Conservation (phyloP, 164 flowering plant species). For the Annona squamosa region DNA sequence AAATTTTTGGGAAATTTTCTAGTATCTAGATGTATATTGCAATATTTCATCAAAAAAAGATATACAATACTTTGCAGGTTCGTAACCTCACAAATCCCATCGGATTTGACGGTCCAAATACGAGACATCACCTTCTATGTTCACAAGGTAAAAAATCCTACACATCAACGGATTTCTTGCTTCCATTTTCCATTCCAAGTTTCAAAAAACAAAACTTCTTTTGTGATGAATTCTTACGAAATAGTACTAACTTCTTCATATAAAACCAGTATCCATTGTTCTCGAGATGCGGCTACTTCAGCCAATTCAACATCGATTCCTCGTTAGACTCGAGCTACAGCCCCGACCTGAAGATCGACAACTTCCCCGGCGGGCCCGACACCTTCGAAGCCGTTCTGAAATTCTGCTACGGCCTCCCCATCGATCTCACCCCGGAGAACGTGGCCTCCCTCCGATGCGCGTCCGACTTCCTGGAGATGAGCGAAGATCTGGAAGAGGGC, state of each 20-base stretch:
- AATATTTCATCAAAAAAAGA: too few relatives aligned
- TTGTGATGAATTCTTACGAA: too few relatives aligned
- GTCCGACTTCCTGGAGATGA: constrained; percentile 84
- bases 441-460: constrained; percentile 71
- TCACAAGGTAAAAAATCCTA: constrained; percentile 54
- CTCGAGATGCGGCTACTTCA: constrained; percentile 64
- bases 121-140: constrained; percentile 47
- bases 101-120: constrained; percentile 60
- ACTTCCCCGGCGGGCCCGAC: constrained; percentile 77
- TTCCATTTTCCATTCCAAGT: background rate
- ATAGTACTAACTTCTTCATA: background rate
- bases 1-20: too few relatives aligned
- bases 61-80: constrained; percentile 37
- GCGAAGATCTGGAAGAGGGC: constrained; percentile 71
- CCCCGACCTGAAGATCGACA: constrained; percentile 47
- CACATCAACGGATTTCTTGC: background rate
- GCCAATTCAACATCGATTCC: constrained; percentile 31
- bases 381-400: constrained; percentile 52
- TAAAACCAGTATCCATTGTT: constrained; percentile 56
- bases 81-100: constrained; percentile 51
- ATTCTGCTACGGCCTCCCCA: constrained; percentile 70
- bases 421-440: constrained; percentile 48
- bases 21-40: too few relatives aligned
- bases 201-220: too few relatives aligned
- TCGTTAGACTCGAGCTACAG: constrained; percentile 17